Evolutionary conservation across 768 basidiomycete species (phyloP).

Genomic region (Pulveroboletus ravenelii): DNA sequence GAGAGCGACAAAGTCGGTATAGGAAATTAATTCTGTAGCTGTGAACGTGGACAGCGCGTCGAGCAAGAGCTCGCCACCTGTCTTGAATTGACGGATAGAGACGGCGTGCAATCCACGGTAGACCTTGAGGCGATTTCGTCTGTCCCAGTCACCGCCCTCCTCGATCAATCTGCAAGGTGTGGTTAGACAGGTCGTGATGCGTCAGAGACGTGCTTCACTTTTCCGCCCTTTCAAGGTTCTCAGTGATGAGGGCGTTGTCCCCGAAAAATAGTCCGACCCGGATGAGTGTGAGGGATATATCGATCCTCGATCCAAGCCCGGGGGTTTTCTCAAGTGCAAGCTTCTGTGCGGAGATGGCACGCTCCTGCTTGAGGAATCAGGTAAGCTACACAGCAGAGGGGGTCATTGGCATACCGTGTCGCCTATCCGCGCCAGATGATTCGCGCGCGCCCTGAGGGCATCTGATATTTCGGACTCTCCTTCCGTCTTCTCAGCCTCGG

Average conservation of each 20-base stretch:
- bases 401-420: slow-evolving; percentile 50
- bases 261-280: slow-evolving; percentile 89
- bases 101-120: slow-evolving; percentile 54
- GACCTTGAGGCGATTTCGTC: too few relatives aligned
- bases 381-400: not conserved
- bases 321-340: slow-evolving; percentile 85
- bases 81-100: slow-evolving; percentile 87
- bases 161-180: slow-evolving; percentile 66
- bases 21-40: slow-evolving; percentile 81
- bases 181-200: not conserved
- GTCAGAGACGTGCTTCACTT: slow-evolving; percentile 47
- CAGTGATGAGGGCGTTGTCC: slow-evolving; percentile 66
- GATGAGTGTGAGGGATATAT: slow-evolving; percentile 83
- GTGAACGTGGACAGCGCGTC: slow-evolving; percentile 95
- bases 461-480: slow-evolving; percentile 94
- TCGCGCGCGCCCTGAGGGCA: slow-evolving; percentile 76
- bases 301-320: slow-evolving; percentile 88
- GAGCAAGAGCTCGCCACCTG: slow-evolving; percentile 77
- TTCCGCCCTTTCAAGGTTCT: slow-evolving; percentile 75
- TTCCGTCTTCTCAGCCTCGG: slow-evolving; percentile 84
- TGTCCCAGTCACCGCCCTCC: slow-evolving; percentile 86
- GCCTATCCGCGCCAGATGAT: slow-evolving; percentile 83
- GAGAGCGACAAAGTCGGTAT: slow-evolving; percentile 86
- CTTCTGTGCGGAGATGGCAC: slow-evolving; percentile 45
- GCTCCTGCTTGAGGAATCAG: slow-evolving; percentile 48